These are phyloP conservation scores for Carex parvula DNA, from an alignment of 176 grass and related monocot genomes.

Conservation along the genomic window DNA sequence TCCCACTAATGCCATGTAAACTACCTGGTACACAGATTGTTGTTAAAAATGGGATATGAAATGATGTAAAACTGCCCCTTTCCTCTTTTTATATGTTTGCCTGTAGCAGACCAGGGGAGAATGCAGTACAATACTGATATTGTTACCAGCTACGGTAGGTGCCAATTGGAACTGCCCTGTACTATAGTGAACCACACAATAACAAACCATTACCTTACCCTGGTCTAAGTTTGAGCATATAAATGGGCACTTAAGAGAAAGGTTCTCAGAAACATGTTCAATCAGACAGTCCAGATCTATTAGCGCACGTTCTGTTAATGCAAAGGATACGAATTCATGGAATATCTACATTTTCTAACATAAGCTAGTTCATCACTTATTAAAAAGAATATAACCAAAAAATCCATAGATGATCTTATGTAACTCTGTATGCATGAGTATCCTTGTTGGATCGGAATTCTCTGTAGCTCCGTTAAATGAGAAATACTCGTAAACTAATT, in stretches of 20 bases:
- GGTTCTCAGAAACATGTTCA: neutral
- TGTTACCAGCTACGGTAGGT: neutral
- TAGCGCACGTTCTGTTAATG: too few relatives aligned
- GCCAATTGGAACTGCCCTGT: neutral
- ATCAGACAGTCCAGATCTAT: too few relatives aligned
- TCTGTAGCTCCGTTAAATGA: neutral
- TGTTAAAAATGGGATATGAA: neutral
- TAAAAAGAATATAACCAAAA: neutral
- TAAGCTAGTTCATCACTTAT: neutral
- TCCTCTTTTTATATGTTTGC: neutral
- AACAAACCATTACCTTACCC: neutral
- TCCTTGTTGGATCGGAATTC: neutral
- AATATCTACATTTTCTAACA: neutral
- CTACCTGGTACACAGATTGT: conserved; percentile 30
- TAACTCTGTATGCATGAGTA: neutral
- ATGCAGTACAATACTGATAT: neutral
- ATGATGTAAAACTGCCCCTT: neutral
- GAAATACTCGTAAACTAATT: neutral
- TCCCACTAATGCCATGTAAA: conserved; percentile 86
- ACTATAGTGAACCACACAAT: neutral
- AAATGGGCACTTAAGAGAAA: neutral
- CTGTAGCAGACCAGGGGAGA: neutral
- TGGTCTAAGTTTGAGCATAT: neutral
- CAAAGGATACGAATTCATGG: too few relatives aligned
- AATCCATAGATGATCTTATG: neutral